phyloP scores from a whole-genome alignment of 2,329 filamentous ascomycete species.

The Penicillium occitanis region DNA sequence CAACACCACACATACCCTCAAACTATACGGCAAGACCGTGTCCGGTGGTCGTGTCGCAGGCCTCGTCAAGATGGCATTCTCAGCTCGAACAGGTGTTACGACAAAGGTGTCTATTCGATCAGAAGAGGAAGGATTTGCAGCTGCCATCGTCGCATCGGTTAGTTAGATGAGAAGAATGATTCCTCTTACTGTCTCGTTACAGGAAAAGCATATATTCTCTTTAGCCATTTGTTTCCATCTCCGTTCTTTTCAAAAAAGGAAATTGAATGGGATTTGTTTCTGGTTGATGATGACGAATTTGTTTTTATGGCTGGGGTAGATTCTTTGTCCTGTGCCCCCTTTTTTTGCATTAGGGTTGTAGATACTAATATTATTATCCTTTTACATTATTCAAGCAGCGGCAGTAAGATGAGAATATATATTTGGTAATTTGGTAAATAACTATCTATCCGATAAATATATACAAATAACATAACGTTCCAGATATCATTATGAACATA shows the following conservation, averaged over 20 bases:
- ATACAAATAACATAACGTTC: background rate
- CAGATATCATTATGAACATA: too few species aligned
- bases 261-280: constrained; percentile 6
- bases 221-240: background rate
- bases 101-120: constrained; percentile 91
- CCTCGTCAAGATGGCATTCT: constrained; percentile 88
- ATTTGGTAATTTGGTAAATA: background rate
- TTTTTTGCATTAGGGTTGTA: constrained; percentile 19
- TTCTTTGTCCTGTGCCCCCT: background rate
- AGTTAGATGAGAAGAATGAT: constrained; percentile 52
- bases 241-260: background rate
- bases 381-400: background rate
- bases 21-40: constrained; percentile 93
- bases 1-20: constrained; percentile 88
- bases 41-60: constrained; percentile 85
- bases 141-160: constrained; percentile 79
- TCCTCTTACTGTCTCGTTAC: background rate
- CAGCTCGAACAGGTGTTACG: constrained; percentile 87
- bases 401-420: background rate
- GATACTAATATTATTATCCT: constrained; percentile 19
- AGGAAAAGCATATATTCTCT: constrained; percentile 3
- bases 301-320: constrained; percentile 1
- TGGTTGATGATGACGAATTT: constrained; percentile 16
- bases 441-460: background rate
- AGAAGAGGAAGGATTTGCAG: constrained; percentile 89